phyloP scores from a whole-genome alignment of 305 asterid genomes.

The Andrographis paniculata region DNA sequence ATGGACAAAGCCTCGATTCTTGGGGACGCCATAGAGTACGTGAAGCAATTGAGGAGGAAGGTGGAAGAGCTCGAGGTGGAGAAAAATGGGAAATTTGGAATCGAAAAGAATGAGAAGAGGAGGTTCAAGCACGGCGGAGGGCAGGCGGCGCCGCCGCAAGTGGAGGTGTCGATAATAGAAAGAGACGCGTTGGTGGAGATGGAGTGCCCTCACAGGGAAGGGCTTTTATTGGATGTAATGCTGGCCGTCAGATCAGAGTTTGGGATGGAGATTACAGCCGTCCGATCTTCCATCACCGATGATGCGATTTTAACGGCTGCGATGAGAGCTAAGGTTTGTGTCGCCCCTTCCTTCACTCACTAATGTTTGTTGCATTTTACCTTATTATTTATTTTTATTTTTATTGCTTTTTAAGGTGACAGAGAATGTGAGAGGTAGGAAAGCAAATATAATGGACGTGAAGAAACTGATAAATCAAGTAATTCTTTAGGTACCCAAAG shows the following conservation, averaged over 20 bases:
- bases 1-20: conserved; percentile 92
- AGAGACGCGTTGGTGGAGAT: conserved; percentile 77
- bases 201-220: conserved; percentile 44
- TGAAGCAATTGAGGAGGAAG: conserved; percentile 52
- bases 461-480: conserved; percentile 49
- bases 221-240: conserved; percentile 57
- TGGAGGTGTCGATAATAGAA: conserved; percentile 87
- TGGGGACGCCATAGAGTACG: conserved; percentile 76
- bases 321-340: conserved; percentile 65
- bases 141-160: conserved; percentile 16
- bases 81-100: conserved; percentile 5
- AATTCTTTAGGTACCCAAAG: neutral
- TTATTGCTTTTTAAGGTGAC: conserved; percentile 31
- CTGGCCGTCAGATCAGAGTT: conserved; percentile 34
- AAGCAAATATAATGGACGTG: conserved; percentile 59
- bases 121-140: conserved; percentile 21
- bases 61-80: conserved; percentile 51
- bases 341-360: neutral
- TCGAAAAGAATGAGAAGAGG: conserved; percentile 22
- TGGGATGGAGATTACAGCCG: conserved; percentile 39
- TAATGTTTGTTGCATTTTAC: neutral
- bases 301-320: conserved; percentile 44
- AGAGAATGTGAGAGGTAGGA: conserved; percentile 39
- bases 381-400: neutral
- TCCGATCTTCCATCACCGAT: conserved; percentile 45